Percentiles rank a stretch among this genome's conserved stretches.
These are phyloP conservation scores for Pythium oligandrum DNA, from an alignment of 352 stramenopile genomes.

Conservation along the genomic window DNA sequence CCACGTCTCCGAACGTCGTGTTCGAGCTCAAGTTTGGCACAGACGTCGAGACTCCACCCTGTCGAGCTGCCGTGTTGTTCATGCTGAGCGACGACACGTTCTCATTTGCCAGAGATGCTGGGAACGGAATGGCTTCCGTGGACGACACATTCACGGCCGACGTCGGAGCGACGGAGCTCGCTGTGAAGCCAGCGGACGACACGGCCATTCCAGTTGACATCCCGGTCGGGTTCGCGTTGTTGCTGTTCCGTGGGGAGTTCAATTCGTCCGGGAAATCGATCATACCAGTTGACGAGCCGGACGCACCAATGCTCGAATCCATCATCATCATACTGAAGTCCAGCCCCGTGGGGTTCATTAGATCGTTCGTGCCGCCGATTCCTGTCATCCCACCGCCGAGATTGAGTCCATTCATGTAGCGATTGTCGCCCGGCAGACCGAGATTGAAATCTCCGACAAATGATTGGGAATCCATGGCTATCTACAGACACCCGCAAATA, in stretches of 20 bases:
- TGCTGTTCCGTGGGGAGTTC: slow-evolving; percentile 56
- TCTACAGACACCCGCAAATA: too few species aligned
- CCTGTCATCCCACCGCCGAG: slow-evolving; percentile 21
- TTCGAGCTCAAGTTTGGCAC: slow-evolving; percentile 16
- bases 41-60: slow-evolving; percentile 2
- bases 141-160: not conserved
- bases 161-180: too few species aligned
- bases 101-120: slow-evolving; percentile 62
- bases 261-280: slow-evolving; percentile 86
- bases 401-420: slow-evolving; percentile 76
- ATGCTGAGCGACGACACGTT: too few species aligned
- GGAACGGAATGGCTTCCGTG: slow-evolving; percentile 69
- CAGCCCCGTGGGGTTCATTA: slow-evolving; percentile 28
- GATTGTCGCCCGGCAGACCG: slow-evolving; percentile 61
- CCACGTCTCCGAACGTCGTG: slow-evolving; percentile 9
- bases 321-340: slow-evolving; percentile 83
- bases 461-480: slow-evolving; percentile 63
- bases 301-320: slow-evolving; percentile 18
- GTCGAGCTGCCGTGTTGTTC: slow-evolving; percentile 2
- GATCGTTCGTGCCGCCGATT: slow-evolving; percentile 17
- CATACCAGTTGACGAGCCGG: slow-evolving; percentile 39
- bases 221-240: not conserved
- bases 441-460: slow-evolving; percentile 76
- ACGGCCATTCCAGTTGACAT: slow-evolving; percentile 26
- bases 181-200: slow-evolving; percentile 17